These are phyloP conservation scores for Theileria annulata DNA, from an alignment of 169 alveolate genomes.

Conservation along the genomic window DNA sequence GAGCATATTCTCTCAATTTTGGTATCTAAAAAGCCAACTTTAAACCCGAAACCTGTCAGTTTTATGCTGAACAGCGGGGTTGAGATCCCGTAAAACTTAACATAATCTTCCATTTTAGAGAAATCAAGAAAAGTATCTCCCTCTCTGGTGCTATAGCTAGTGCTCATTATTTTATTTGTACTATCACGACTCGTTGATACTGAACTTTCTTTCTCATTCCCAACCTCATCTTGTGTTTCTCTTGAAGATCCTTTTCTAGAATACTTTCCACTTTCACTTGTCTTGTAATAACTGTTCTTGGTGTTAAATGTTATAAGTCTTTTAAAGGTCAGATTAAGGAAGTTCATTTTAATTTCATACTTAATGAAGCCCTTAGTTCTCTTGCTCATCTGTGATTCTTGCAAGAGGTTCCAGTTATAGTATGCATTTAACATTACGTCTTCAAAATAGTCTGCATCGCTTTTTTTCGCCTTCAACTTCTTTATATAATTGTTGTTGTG, in stretches of 20 bases:
- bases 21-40: slow-evolving; percentile 19
- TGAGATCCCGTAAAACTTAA: slow-evolving; percentile 46
- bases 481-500: slow-evolving; percentile 3
- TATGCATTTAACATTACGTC: slow-evolving; percentile 6
- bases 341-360: slow-evolving; percentile 6
- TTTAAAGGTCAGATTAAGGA: slow-evolving; percentile 8
- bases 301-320: slow-evolving; percentile 13
- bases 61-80: slow-evolving; percentile 48
- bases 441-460: not conserved
- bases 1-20: slow-evolving; percentile 38
- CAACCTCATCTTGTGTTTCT: not conserved
- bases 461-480: not conserved
- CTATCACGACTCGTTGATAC: not conserved
- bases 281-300: slow-evolving; percentile 6
- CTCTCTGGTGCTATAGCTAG: not conserved
- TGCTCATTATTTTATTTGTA: not conserved
- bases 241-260: not conserved
- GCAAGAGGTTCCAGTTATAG: slow-evolving; percentile 23
- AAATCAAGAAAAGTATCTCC: not conserved
- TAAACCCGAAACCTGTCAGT: slow-evolving; percentile 54
- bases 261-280: not conserved
- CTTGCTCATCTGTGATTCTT: not conserved
- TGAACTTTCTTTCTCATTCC: not conserved
- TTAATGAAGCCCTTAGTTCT: slow-evolving; percentile 11
- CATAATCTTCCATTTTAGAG: not conserved